Evolutionary conservation across 768 basidiomycete species (phyloP).

Genomic region (Kwoniella newhampshirensis): DNA sequence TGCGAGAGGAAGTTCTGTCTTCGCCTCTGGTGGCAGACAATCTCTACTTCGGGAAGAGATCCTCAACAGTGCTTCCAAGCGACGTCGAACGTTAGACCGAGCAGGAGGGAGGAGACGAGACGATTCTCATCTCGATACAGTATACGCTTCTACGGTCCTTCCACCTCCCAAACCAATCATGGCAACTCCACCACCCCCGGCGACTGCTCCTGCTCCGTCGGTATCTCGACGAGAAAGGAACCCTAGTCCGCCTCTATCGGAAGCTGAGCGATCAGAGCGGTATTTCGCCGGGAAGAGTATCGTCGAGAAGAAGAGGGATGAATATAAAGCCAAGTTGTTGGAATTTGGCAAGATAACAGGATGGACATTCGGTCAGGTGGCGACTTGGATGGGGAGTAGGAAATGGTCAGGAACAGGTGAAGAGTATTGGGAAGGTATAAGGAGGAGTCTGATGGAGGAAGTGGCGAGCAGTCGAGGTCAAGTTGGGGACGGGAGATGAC

Average conservation of each 20-base stretch:
- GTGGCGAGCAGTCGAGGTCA: too few relatives aligned
- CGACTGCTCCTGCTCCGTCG: background rate
- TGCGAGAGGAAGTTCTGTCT: background rate
- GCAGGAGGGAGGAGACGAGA: background rate
- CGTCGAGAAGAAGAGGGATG: too few relatives aligned
- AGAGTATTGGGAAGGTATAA: too few relatives aligned
- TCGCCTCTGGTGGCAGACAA: background rate
- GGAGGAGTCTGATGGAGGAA: too few relatives aligned
- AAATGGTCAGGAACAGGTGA: too few relatives aligned
- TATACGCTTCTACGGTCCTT: conserved; percentile 3
- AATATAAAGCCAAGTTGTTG: too few relatives aligned
- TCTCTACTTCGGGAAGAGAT: conserved; percentile 6
- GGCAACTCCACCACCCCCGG: background rate
- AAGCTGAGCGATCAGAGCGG: too few relatives aligned
- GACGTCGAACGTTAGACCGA: conserved; percentile 4
- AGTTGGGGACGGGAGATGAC: too few relatives aligned
- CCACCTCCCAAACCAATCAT: conserved; percentile 4
- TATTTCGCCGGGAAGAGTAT: too few relatives aligned
- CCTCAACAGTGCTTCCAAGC: background rate
- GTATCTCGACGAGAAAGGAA: background rate
- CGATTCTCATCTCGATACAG: conserved; percentile 7
- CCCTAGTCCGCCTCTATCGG: conserved; percentile 6
- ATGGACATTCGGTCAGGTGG: too few relatives aligned
- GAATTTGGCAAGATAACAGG: too few relatives aligned
- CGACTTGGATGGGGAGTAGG: too few relatives aligned